Evolutionary conservation across 305 asterid species (phyloP).

Genomic region (Fraxinus sp.): DNA sequence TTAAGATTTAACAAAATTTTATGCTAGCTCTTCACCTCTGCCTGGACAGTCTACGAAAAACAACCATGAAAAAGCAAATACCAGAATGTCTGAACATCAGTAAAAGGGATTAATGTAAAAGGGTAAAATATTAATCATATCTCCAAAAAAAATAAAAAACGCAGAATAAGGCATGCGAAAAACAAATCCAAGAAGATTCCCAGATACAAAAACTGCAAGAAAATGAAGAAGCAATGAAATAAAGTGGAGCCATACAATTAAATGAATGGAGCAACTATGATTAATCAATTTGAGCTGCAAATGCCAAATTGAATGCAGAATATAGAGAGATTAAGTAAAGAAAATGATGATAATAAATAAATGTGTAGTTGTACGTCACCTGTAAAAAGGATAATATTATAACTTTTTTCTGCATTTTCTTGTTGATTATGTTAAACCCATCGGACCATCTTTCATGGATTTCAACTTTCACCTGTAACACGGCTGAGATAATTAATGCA

Average conservation of each 20-base stretch:
- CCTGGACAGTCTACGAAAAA: neutral
- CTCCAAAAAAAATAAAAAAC: neutral
- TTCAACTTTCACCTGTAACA: conserved; percentile 2
- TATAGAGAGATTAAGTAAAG: neutral
- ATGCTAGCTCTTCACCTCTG: neutral
- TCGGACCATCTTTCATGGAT: conserved; percentile 1
- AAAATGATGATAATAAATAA: neutral
- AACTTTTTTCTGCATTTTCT: neutral
- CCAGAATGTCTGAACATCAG: neutral
- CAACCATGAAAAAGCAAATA: neutral
- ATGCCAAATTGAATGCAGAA: neutral
- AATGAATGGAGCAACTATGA: too few species aligned
- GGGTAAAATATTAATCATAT: neutral
- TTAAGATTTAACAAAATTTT: neutral
- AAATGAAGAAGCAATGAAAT: neutral
- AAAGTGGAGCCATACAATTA: neutral
- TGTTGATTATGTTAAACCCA: conserved; percentile 16
- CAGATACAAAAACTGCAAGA: neutral
- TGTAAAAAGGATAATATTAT: neutral
- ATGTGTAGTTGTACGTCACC: neutral
- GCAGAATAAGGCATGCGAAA: neutral
- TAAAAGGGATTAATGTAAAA: neutral
- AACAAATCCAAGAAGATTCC: neutral
- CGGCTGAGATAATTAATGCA: conserved; percentile 8
- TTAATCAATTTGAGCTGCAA: neutral